Evolutionary conservation across 2,329 filamentous ascomycete species (phyloP).

Genomic region (Pseudocercospora macadamiae): DNA sequence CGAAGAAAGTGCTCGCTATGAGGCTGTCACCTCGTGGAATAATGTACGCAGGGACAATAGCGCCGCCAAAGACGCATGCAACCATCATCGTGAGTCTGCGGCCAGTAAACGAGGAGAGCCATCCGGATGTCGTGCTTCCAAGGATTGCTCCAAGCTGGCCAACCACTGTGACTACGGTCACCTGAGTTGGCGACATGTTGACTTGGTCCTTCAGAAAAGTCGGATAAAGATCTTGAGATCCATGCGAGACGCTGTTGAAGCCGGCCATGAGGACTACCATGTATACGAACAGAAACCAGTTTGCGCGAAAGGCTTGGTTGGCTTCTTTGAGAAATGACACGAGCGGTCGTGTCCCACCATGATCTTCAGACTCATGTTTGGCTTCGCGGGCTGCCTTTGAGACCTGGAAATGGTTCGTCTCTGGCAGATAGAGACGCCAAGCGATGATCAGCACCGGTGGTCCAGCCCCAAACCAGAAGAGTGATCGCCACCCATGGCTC

Average conservation of each 20-base stretch:
- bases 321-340: slow-evolving; percentile 28
- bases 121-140: slow-evolving; percentile 42
- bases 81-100: slow-evolving; percentile 45
- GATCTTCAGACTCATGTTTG: slow-evolving; percentile 15
- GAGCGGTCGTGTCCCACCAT: slow-evolving; percentile 13
- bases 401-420: slow-evolving; percentile 34
- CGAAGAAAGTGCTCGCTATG: slow-evolving; percentile 41
- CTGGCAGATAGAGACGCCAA: slow-evolving; percentile 30
- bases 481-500: slow-evolving; percentile 39
- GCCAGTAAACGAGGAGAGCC: slow-evolving; percentile 42
- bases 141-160: slow-evolving; percentile 41
- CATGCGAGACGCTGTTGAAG: slow-evolving; percentile 30
- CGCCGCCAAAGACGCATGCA: slow-evolving; percentile 39
- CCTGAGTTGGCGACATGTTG: slow-evolving; percentile 34
- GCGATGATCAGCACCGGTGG: slow-evolving; percentile 41
- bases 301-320: slow-evolving; percentile 31
- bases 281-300: slow-evolving; percentile 44
- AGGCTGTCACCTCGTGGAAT: slow-evolving; percentile 37
- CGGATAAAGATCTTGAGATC: slow-evolving; percentile 44
- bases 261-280: slow-evolving; percentile 31
- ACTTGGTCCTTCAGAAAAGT: slow-evolving; percentile 45
- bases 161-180: slow-evolving; percentile 41
- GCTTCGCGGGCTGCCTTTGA: slow-evolving; percentile 31
- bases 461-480: slow-evolving; percentile 44
- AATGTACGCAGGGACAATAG: slow-evolving; percentile 42